Evolutionary conservation across 306 rosid species (phyloP).

Genomic region (Rosa multiflora): DNA sequence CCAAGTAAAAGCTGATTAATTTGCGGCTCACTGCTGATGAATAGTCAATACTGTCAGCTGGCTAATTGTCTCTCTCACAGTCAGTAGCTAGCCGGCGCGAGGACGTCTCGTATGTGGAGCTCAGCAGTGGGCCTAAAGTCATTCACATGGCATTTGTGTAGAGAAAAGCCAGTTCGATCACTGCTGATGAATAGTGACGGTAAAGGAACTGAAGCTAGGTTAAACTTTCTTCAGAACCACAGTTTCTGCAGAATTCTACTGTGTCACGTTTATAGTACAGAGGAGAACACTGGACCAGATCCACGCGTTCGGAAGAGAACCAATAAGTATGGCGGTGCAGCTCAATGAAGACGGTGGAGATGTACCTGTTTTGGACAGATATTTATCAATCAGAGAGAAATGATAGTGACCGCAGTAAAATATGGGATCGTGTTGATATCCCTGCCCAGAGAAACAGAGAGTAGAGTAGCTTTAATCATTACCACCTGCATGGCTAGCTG

Average conservation of each 20-base stretch:
- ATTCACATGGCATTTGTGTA: not conserved
- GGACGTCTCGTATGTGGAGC: not conserved
- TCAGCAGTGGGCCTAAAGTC: not conserved
- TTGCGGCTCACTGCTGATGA: not conserved
- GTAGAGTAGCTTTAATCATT: not conserved
- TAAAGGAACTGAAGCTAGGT: not conserved
- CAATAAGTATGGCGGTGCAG: not conserved
- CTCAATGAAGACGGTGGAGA: not conserved
- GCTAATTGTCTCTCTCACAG: not conserved
- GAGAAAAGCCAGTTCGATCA: not conserved
- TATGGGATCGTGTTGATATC: not conserved
- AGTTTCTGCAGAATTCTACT: not conserved
- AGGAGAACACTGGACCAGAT: not conserved
- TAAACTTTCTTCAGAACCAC: not conserved
- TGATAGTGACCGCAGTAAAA: not conserved
- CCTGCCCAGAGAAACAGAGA: not conserved
- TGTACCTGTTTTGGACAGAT: not conserved
- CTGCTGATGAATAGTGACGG: conserved; percentile 6
- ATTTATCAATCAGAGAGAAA: not conserved
- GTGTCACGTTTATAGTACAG: not conserved
- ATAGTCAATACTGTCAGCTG: not conserved
- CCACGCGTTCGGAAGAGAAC: not conserved
- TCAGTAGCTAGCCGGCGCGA: not conserved
- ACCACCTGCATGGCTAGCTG: not conserved
- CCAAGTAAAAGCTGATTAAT: not conserved